Base-by-base conservation (phyloP, 2,329 filamentous ascomycete species). In the Colletotrichum phormii region DNA sequence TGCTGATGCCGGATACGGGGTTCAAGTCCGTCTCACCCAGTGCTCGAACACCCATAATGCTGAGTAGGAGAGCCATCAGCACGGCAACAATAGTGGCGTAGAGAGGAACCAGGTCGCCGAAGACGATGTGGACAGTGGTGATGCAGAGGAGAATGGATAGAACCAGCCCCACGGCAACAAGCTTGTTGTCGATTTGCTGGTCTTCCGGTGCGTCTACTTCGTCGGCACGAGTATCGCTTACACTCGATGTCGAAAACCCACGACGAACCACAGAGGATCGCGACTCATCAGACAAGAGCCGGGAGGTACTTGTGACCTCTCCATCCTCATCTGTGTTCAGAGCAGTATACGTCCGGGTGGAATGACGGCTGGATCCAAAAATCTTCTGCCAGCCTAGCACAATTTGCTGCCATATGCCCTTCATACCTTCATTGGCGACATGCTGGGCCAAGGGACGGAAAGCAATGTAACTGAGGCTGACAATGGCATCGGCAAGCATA, bases 1-100 rank as follows among this genome's bases (percentile, higher is more conserved):
- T 99, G 80, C 93, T 96, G 82, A 98, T 99, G 42, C 97, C 97
- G 1, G 94, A 97, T 2, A 98, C 97, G 0, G 97, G 97, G 79
- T 98, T 98, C 11, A 99, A 87, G 78, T 99, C 97, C 5, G 97
- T 98, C 85, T 98, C 90, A 11, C 91, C 91, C 0, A 93, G 82
- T 1, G 91, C 91, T 37, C 91, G 84, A 12, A 93, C 91, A 4
- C 91, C 91, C 90, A 93, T 93, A 66, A 97, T 92, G 68, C 93
- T 94, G 22, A 91, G 88, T 1, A 95, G 77, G 29, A 99, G 89
- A 0, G 97, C 95, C 81, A 98, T 92, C 33, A 97, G 81, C 7
- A 98, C 96, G 3, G 97, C 93, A 13, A 92, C 88, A 65, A 95
- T 84, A 13, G 91, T 95, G 4, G 94, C 91, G 74, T 92, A 90